These are phyloP conservation scores for Penicillium verrucosum DNA, from an alignment of 2,329 filamentous ascomycete species.

Conservation along the genomic window DNA sequence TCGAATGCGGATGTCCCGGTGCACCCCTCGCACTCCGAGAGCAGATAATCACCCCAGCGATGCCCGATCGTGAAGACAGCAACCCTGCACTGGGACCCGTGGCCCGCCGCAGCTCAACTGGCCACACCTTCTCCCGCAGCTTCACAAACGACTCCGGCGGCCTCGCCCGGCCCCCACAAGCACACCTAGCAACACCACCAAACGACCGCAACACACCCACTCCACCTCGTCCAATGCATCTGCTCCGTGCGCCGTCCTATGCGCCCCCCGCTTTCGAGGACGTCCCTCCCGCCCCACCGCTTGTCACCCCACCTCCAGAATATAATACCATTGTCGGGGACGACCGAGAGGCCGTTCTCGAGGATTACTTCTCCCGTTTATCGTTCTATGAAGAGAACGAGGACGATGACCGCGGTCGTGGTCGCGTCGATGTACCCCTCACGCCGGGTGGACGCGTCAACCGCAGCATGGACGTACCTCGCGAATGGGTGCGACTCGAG, in stretches of 20 bases:
- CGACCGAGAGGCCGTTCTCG: constrained; percentile 65
- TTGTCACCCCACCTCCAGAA: constrained; percentile 77
- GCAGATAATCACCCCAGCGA: constrained; percentile 15
- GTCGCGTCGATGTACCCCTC: constrained; percentile 56
- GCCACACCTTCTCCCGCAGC: constrained; percentile 30
- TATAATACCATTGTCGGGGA: constrained; percentile 75
- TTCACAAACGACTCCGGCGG: constrained; percentile 41
- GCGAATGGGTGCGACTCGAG: constrained; percentile 51
- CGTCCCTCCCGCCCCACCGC: constrained; percentile 68
- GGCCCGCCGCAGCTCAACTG: constrained; percentile 18
- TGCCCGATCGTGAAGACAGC: constrained; percentile 31
- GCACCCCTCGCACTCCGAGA: constrained; percentile 49
- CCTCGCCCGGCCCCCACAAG: constrained; percentile 49
- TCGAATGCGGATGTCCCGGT: constrained; percentile 64
- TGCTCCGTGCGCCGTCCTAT: constrained; percentile 78
- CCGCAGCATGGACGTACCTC: constrained; percentile 62
- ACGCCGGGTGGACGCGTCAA: constrained; percentile 62
- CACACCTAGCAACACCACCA: constrained; percentile 48
- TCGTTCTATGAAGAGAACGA: constrained; percentile 64
- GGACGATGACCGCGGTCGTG: constrained; percentile 48
- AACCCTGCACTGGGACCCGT: constrained; percentile 18
- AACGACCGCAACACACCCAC: constrained; percentile 44
- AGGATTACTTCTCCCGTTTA: constrained; percentile 82
- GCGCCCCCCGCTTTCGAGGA: constrained; percentile 85
- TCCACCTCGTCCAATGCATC: constrained; percentile 70